These are phyloP conservation scores for Climacium dendroides DNA, from an alignment of 225 moss, liverwort and hornwort species.

Conservation along the genomic window DNA sequence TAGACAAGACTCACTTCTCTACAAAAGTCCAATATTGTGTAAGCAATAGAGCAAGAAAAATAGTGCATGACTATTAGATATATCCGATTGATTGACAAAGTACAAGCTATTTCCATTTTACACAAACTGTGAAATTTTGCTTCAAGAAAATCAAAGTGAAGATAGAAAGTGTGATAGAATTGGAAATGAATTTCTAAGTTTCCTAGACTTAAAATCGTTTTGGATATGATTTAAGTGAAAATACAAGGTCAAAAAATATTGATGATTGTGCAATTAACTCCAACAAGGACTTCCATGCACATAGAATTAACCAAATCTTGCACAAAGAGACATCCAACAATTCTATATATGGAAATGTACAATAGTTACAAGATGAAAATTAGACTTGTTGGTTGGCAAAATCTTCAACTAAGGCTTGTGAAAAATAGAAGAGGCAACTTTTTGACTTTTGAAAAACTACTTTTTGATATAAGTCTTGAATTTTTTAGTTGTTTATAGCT, in stretches of 20 bases:
- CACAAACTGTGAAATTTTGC: not conserved
- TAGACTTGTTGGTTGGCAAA: accelerated
- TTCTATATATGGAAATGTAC: not conserved
- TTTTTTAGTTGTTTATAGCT: not conserved
- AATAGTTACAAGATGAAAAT: not conserved
- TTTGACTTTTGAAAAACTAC: accelerated
- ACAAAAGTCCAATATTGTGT: too few relatives aligned
- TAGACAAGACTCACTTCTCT: too few relatives aligned
- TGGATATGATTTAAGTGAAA: not conserved
- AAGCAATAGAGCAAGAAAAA: too few relatives aligned
- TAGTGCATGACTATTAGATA: too few relatives aligned
- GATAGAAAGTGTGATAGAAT: not conserved
- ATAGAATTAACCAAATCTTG: not conserved
- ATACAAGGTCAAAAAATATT: not conserved
- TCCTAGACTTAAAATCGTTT: not conserved
- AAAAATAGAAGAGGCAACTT: not conserved
- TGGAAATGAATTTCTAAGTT: not conserved
- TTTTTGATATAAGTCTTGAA: not conserved
- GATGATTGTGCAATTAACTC: not conserved
- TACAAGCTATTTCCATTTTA: too few relatives aligned
- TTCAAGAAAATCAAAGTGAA: not conserved
- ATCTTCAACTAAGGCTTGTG: accelerated
- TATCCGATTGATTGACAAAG: too few relatives aligned
- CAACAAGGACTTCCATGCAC: not conserved
- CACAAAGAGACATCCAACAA: not conserved